A percentile compares a stretch with the other conserved stretches of the same genome.
These are phyloP conservation scores for Paracamarosporium sp. DNA, from an alignment of 2,329 filamentous ascomycete species.

Conservation along the genomic window DNA sequence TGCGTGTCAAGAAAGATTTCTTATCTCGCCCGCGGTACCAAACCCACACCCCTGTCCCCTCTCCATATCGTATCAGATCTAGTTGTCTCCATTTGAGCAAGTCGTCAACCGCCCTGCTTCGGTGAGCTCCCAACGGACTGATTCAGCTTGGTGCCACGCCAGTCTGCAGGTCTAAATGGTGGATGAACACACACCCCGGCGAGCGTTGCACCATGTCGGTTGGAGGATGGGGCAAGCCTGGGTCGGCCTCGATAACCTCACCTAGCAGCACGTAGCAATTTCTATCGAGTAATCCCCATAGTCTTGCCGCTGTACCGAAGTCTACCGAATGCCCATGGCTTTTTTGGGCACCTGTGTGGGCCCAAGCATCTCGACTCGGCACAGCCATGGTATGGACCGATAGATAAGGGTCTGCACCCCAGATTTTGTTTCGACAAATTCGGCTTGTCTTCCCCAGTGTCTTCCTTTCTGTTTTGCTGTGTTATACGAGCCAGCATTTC, in stretches of 20 bases:
- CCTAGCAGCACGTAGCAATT: conserved; percentile 29
- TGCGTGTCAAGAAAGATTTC: conserved; percentile 7
- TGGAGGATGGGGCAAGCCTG: conserved; percentile 24
- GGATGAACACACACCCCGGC: conserved; percentile 1
- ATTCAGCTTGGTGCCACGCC: not conserved
- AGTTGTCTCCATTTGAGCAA: not conserved
- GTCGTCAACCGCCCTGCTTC: not conserved
- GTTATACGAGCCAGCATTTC: conserved; percentile 10
- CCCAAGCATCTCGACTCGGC: conserved; percentile 17
- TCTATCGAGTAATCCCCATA: conserved; percentile 42
- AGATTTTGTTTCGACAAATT: conserved; percentile 27
- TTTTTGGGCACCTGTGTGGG: conserved; percentile 22
- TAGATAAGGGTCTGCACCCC: conserved; percentile 47
- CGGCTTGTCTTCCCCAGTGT: conserved; percentile 15
- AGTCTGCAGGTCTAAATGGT: not conserved
- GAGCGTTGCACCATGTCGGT: conserved; percentile 8
- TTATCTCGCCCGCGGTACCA: conserved; percentile 18
- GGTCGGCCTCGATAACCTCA: conserved; percentile 36
- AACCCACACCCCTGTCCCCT: not conserved
- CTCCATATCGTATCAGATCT: not conserved
- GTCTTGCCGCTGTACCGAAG: conserved; percentile 11
- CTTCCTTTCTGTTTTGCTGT: conserved; percentile 9
- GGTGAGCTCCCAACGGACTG: not conserved
- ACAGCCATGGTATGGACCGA: conserved; percentile 5
- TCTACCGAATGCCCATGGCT: conserved; percentile 22